Evolutionary conservation across 1,139 yeast species (phyloP), one percentile per base, ranked within the genome.

Genomic region (Lodderomyces jiufengensis): DNA sequence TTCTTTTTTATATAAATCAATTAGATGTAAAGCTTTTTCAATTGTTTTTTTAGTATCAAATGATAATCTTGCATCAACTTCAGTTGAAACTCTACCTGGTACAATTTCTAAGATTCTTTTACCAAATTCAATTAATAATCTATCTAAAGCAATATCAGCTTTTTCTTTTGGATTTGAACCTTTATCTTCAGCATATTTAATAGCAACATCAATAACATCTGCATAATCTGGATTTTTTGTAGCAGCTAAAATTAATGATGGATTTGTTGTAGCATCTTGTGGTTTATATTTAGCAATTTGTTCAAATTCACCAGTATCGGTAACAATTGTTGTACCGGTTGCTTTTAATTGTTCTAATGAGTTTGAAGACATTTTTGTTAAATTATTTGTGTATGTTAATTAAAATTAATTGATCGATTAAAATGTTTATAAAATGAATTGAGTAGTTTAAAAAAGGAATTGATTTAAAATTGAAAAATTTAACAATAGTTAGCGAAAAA

Each of bases 71-170:
- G 98, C 98, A 59, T 92, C 98, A 45, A 92, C 98, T 73, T 92
- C 99, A 48, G 98, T 94, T 42, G 97, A 88, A 46, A 92, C 99
- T 73, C 98, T 84, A 58, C 99, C 99, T 52, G 99, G 99, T 42
- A 92, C 97, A 61, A 92, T 88, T 60, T 79, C 76, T 61, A 92
- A 78, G 61, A 92, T 92, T 70, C 85, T 92, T 61, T 80, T 76
- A 70, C 98, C 98, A 63, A 94, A 94, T 69, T 90, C 97, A 49
- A 92, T 95, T 56, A 92, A 78, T 57, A 94, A 73, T 66, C 87
- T 76, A 72, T 92, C 98, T 51, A 92, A 79, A 37, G 98, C 97
- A 52, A 79, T 63, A 43, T 77, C 70, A 40, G 82, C 83, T 48
- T 73, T 67, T 49, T 69, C 73, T 42, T 53, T 45, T 38, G 63